Base-by-base conservation (phyloP, 306 rosid genomes). In the Prunus davidiana region DNA sequence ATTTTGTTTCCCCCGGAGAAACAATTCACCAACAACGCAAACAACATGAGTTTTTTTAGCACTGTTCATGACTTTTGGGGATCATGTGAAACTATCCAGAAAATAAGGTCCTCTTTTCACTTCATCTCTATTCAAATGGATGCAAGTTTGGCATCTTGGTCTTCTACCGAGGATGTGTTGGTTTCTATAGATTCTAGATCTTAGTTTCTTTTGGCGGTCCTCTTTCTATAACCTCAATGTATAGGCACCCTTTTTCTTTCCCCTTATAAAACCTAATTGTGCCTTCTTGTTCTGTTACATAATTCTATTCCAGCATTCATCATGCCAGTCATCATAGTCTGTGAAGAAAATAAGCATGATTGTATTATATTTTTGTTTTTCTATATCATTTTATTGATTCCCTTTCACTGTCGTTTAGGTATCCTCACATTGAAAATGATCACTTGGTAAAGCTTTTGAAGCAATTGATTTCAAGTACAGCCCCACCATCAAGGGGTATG, bases 381-480 rank as follows among this genome's bases (percentile, higher is more conserved):
- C 51, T 70, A 38, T 72, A 63, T 14, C 71, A 76, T 47, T 34
- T 25, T 77, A 68, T 76, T 86, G 62, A 84, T 74, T 72, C 71
- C 38, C 25, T 65, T 55, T 82, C 77, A 65, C 78, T 66, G 51
- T 77, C 77, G 55, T 76, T 12, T 82, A 95, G 99, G 97, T 95
- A 83, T 82, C 90, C 97, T 61, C 97, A 95, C 78, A 78, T 95
- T 76, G 90, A 88, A 78, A 87, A 88, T 84, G 93, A 96, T 77
- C 99, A 96, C 86, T 82, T 96, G 87, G 81, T 91, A 86, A 92
- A 91, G 86, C 97, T 96, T 83, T 86, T 96, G 89, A 96, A 89
- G 87, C 98, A 96, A 77, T 83, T 95, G 88, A 67, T 96, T 57
- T 79, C 85, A 75, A 87, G 80, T 75, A 77, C 49, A 68, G 80